phyloP scores from a whole-genome alignment of 306 rosid species.

The Canavalia gladiata region DNA sequence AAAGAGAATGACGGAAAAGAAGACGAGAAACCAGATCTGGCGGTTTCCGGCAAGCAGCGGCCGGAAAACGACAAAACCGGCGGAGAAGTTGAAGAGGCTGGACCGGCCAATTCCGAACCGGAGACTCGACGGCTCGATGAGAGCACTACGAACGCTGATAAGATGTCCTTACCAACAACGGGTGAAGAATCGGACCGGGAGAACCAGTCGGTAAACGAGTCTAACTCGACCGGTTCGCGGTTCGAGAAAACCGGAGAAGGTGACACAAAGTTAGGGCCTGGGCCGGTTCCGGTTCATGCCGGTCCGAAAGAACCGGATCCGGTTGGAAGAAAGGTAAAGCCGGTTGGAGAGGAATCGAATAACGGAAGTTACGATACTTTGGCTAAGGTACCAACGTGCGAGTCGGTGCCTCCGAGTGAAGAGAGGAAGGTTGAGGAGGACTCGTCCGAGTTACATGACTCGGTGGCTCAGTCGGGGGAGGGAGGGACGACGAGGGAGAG shows the following conservation, averaged over 20 bases:
- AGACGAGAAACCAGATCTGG: conserved; percentile 74
- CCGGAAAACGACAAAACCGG: conserved; percentile 64
- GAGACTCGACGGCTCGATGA: conserved; percentile 46
- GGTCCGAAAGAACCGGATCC: conserved; percentile 51
- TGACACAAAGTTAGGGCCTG: conserved; percentile 34
- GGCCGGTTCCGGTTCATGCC: conserved; percentile 36
- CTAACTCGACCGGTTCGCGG: conserved; percentile 83
- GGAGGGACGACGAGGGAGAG: conserved; percentile 69
- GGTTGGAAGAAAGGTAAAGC: conserved; percentile 38
- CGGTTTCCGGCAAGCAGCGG: conserved; percentile 47
- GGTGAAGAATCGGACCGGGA: conserved; percentile 77
- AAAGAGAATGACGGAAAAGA: conserved; percentile 48
- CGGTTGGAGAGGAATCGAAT: conserved; percentile 65
- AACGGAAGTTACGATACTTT: conserved; percentile 73
- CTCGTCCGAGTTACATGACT: conserved; percentile 71
- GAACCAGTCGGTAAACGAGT: conserved; percentile 80
- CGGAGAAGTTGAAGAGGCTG: conserved; percentile 49
- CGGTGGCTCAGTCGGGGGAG: conserved; percentile 67
- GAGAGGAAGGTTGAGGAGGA: conserved; percentile 58
- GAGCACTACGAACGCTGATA: conserved; percentile 38
- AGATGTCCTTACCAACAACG: conserved; percentile 29
- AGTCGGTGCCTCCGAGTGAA: conserved; percentile 58
- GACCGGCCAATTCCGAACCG: conserved; percentile 53
- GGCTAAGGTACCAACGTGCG: conserved; percentile 57
- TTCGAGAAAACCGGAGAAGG: conserved; percentile 56